Evolutionary conservation across 305 asterid genomes (phyloP).

Genomic region (Solanum chacoense): DNA sequence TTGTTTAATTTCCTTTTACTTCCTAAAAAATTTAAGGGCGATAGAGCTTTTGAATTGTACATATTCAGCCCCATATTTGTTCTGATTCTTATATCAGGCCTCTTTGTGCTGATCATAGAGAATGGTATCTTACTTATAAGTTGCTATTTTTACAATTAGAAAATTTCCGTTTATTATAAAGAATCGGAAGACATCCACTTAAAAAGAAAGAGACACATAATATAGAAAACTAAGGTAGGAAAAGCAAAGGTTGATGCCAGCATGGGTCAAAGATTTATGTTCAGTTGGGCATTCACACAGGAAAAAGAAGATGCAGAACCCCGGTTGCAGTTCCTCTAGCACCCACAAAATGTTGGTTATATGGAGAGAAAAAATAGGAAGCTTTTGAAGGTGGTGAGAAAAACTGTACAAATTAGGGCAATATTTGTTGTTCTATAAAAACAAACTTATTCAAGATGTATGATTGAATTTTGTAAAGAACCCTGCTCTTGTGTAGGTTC

Average conservation of each 20-base stretch:
- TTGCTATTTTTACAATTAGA: background rate
- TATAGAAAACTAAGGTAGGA: background rate
- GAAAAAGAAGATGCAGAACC: background rate
- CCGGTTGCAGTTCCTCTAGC: background rate
- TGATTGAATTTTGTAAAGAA: background rate
- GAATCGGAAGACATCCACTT: background rate
- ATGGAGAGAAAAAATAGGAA: background rate
- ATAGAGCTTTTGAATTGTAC: background rate
- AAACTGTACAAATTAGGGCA: background rate
- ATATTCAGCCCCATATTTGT: background rate
- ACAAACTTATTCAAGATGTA: background rate
- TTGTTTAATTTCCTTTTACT: background rate
- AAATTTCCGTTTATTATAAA: background rate
- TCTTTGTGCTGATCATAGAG: background rate
- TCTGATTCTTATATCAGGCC: background rate
- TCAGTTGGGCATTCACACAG: background rate
- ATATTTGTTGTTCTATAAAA: background rate
- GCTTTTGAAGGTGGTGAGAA: background rate
- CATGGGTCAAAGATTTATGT: background rate
- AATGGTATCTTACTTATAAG: background rate
- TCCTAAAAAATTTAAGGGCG: background rate
- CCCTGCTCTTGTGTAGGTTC: background rate
- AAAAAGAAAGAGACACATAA: background rate
- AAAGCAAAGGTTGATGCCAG: background rate
- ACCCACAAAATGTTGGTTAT: background rate